Evolutionary conservation across 2,329 filamentous ascomycete genomes (phyloP).

Genomic region (Colletotrichum musae): DNA sequence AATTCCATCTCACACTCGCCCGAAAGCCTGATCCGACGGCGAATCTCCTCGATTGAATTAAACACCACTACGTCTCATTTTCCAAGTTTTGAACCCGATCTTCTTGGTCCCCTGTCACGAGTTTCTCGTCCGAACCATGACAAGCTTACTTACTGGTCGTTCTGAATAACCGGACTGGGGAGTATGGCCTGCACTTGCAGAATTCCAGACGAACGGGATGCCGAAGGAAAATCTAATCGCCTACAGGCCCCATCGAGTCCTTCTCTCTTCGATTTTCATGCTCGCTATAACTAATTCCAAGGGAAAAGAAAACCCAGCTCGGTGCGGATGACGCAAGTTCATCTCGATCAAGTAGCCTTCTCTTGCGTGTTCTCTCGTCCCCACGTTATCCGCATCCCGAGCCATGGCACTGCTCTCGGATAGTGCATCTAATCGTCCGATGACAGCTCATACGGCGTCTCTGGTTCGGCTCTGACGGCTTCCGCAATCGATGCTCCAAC

Average conservation of each 20-base stretch:
- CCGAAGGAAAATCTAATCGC: not conserved
- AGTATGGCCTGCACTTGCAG: not conserved
- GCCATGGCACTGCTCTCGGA: slow-evolving; percentile 11
- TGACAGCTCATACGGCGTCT: slow-evolving; percentile 31
- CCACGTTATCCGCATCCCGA: slow-evolving; percentile 20
- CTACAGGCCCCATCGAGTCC: not conserved
- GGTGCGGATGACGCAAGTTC: not conserved
- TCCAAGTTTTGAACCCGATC: slow-evolving; percentile 1
- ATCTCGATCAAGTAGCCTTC: not conserved
- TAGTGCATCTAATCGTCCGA: not conserved
- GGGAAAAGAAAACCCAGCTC: not conserved
- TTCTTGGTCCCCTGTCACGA: slow-evolving; percentile 11
- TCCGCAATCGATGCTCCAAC: slow-evolving; percentile 5
- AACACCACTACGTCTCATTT: not conserved
- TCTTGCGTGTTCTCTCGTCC: not conserved
- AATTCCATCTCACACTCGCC: not conserved
- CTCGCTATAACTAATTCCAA: no score
- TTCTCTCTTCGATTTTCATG: not conserved
- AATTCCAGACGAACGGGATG: not conserved
- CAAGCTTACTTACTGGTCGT: not conserved
- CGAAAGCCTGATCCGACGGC: not conserved
- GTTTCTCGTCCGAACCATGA: slow-evolving; percentile 15
- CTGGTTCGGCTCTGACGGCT: not conserved
- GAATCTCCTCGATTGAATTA: not conserved
- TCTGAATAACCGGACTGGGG: not conserved